Conservation (phyloP, 768 basidiomycete genomes). For the Rhodotorula diobovata region DNA sequence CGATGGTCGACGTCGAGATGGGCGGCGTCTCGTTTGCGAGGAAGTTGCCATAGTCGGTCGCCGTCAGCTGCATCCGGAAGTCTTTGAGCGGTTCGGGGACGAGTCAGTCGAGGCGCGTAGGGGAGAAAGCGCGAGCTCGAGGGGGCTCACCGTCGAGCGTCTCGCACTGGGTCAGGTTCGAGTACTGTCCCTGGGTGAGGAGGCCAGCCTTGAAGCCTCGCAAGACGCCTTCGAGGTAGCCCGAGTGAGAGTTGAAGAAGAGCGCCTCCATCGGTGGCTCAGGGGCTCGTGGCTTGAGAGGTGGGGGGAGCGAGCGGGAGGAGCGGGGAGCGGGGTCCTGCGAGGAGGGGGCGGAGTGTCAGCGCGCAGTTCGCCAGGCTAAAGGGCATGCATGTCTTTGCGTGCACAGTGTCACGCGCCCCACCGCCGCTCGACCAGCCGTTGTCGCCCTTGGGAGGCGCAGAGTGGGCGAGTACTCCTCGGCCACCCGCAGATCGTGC, state of each 20-base stretch:
- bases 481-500: too few species aligned
- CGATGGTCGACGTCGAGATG: slow-evolving; percentile 78
- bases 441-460: too few species aligned
- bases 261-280: slow-evolving; percentile 47
- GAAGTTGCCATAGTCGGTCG: slow-evolving; percentile 98
- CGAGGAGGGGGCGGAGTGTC: not conserved
- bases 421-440: too few species aligned
- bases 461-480: too few species aligned
- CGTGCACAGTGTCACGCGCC: too few species aligned
- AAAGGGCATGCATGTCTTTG: not conserved
- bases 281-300: not conserved
- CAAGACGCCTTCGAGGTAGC: slow-evolving; percentile 52
- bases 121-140: not conserved
- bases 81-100: slow-evolving; percentile 53
- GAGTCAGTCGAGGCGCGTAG: not conserved
- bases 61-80: slow-evolving; percentile 86
- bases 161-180: slow-evolving; percentile 94
- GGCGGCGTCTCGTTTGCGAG: slow-evolving; percentile 93
- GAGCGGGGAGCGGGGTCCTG: not conserved
- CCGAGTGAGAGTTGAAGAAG: slow-evolving; percentile 48
- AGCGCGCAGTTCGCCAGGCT: not conserved
- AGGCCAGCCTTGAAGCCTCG: slow-evolving; percentile 91
- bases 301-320: not conserved
- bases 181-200: slow-evolving; percentile 80
- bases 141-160: slow-evolving; percentile 73